Percentiles rank a stretch among this genome's conserved stretches.
Evolutionary conservation across 148 eudicot genomes (phyloP).

Genomic region (Cornus suecica): DNA sequence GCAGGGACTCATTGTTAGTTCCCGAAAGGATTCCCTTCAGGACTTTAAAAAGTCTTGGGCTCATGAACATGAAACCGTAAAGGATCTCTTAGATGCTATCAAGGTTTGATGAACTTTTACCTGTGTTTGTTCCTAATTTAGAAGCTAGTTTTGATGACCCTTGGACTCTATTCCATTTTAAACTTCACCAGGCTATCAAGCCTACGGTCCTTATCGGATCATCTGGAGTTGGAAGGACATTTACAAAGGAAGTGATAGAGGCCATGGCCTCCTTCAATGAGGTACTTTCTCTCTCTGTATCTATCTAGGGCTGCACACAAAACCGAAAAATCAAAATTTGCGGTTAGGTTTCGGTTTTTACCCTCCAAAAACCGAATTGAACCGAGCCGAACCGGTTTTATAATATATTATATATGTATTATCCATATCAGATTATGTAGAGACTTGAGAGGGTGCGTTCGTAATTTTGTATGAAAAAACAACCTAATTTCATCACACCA

Average conservation of each 20-base stretch:
- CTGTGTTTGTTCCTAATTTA: background rate
- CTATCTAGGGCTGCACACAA: too few relatives aligned
- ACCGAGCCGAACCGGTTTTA: too few relatives aligned
- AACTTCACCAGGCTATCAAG: constrained; percentile 58
- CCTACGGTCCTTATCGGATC: constrained; percentile 84
- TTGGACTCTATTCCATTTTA: background rate
- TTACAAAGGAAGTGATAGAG: constrained; percentile 87
- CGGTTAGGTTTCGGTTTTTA: too few relatives aligned
- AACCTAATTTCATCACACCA: too few relatives aligned
- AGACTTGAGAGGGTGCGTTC: too few relatives aligned
- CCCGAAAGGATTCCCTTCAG: constrained; percentile 83
- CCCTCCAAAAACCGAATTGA: too few relatives aligned
- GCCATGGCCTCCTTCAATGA: constrained; percentile 75
- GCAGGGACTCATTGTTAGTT: constrained; percentile 81
- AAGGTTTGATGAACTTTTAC: constrained; percentile 41
- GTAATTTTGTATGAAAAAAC: too few relatives aligned
- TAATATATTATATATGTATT: too few relatives aligned
- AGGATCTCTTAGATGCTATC: constrained; percentile 70
- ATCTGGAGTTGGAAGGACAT: constrained; percentile 84
- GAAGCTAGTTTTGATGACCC: background rate
- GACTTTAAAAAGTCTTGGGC: constrained; percentile 95
- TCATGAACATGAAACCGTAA: constrained; percentile 76
- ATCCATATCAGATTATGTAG: too few relatives aligned
- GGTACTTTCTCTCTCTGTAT: constrained; percentile 34
- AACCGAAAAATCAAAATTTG: too few relatives aligned